phyloP scores from a whole-genome alignment of 345 rosid genomes.

The Euphorbia lathyris region DNA sequence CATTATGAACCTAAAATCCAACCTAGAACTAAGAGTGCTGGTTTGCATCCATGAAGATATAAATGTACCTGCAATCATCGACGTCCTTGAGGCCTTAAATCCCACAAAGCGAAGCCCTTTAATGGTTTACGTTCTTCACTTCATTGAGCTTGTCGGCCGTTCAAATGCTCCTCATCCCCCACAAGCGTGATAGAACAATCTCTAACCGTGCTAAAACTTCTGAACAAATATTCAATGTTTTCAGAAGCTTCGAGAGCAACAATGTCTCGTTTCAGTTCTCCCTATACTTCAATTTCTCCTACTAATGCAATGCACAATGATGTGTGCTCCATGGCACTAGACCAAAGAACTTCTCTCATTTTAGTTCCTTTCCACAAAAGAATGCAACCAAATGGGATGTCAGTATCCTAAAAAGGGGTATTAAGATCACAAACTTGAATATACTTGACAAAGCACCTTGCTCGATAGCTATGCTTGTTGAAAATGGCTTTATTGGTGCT shows the following conservation, averaged over 20 bases:
- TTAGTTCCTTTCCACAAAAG: constrained; percentile 17
- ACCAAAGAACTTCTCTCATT: constrained; percentile 19
- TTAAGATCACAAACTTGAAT: constrained; percentile 17
- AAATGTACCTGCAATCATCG: constrained; percentile 1
- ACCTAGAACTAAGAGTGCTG: constrained; percentile 14
- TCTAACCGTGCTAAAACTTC: background rate
- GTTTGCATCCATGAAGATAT: constrained; percentile 18
- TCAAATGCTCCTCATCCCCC: constrained; percentile 19
- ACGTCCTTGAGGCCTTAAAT: constrained; percentile 16
- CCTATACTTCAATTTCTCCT: constrained; percentile 17
- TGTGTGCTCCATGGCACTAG: constrained; percentile 19
- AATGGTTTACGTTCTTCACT: constrained; percentile 12
- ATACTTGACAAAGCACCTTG: constrained; percentile 19
- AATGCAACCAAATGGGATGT: background rate
- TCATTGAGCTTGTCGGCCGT: constrained; percentile 20
- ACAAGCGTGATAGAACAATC: background rate
- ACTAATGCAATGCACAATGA: constrained; percentile 22
- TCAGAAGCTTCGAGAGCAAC: constrained; percentile 8
- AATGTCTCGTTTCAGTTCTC: background rate
- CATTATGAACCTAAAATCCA: constrained; percentile 9
- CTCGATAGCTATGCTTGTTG: constrained; percentile 19
- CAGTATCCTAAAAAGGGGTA: background rate
- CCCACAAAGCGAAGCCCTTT: constrained; percentile 19
- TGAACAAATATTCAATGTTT: background rate
- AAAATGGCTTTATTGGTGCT: background rate